A percentile compares a stretch with the other conserved stretches of the same genome.
Evolutionary conservation across 352 stramenopile species (phyloP).

Genomic region (Thalassiosira hispida): DNA sequence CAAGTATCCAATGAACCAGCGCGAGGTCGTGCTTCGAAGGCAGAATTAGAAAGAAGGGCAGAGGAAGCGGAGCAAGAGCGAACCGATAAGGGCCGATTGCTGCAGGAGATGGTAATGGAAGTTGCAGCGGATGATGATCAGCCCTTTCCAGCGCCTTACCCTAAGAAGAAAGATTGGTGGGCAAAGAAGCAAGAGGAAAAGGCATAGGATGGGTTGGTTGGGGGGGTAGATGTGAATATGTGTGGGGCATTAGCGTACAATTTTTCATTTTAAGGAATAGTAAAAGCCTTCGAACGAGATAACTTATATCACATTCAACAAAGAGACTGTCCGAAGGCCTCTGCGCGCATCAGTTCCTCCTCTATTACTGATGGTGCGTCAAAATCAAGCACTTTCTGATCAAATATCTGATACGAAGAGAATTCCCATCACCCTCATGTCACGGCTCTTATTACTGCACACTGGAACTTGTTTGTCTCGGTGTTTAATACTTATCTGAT

Average conservation of each 20-base stretch:
- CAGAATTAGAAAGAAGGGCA: conserved; percentile 28
- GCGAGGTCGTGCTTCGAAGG: conserved; percentile 27
- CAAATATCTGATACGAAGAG: no score
- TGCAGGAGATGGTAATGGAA: conserved; percentile 81
- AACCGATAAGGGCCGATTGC: conserved; percentile 34
- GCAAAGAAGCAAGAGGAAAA: conserved; percentile 13
- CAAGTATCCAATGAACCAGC: conserved; percentile 28
- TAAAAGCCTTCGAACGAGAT: no score
- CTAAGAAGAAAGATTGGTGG: conserved; percentile 46
- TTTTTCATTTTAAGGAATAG: neutral
- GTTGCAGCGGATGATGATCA: conserved; percentile 75
- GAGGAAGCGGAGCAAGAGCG: conserved; percentile 33
- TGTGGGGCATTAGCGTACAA: neutral
- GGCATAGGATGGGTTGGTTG: conserved; percentile 2
- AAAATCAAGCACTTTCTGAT: no score
- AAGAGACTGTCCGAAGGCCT: no score
- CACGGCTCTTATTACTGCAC: no score
- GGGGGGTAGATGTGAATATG: neutral
- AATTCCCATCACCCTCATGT: no score
- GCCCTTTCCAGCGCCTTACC: conserved; percentile 73
- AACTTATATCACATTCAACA: no score
- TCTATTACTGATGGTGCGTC: no score
- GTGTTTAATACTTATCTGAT: no score
- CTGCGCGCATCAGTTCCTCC: no score
- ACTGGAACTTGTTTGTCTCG: no score